Conservation (phyloP, 352 stramenopile genomes). For the Globisporangium carolinianum region DNA sequence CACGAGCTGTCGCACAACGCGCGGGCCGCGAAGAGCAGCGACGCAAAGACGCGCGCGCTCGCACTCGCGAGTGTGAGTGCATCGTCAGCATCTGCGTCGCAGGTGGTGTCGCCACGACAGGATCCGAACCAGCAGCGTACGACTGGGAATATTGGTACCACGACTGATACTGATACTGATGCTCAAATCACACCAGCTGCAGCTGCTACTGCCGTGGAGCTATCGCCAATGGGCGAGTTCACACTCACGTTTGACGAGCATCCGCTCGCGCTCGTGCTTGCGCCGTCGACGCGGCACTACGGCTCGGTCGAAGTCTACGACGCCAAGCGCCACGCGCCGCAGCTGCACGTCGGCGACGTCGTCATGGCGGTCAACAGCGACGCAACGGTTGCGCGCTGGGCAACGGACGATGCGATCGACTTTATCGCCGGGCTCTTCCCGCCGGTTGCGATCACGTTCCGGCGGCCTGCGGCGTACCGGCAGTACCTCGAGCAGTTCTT, state of each 20-base stretch:
- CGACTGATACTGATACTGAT: conserved; percentile 1
- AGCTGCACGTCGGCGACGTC: conserved; percentile 56
- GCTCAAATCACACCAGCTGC: conserved; percentile 3
- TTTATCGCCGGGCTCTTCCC: conserved; percentile 33
- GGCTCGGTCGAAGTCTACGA: conserved; percentile 71
- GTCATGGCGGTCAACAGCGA: conserved; percentile 63
- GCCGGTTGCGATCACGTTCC: conserved; percentile 46
- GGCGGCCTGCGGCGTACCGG: conserved; percentile 46
- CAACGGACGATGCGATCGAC: conserved; percentile 54
- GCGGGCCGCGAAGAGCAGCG: conserved; percentile 13
- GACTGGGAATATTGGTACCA: no score
- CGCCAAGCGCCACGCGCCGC: conserved; percentile 31
- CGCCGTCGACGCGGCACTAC: conserved; percentile 66
- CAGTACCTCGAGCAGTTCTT: conserved; percentile 47
- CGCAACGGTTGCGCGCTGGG: conserved; percentile 29
- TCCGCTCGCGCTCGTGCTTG: conserved; percentile 42
- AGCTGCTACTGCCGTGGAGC: background rate
- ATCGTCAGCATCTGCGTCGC: no score
- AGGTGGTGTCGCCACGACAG: no score
- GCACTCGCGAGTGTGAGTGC: conserved; percentile 3
- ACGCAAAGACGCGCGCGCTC: conserved; percentile 19
- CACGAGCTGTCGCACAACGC: conserved; percentile 46
- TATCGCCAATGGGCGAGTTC: conserved; percentile 57
- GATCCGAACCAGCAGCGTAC: no score
- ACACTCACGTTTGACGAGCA: conserved; percentile 43